Percentiles rank a stretch among this genome's conserved stretches.
Conservation (phyloP, 768 basidiomycete species). For the Pleurotus ostreatus region DNA sequence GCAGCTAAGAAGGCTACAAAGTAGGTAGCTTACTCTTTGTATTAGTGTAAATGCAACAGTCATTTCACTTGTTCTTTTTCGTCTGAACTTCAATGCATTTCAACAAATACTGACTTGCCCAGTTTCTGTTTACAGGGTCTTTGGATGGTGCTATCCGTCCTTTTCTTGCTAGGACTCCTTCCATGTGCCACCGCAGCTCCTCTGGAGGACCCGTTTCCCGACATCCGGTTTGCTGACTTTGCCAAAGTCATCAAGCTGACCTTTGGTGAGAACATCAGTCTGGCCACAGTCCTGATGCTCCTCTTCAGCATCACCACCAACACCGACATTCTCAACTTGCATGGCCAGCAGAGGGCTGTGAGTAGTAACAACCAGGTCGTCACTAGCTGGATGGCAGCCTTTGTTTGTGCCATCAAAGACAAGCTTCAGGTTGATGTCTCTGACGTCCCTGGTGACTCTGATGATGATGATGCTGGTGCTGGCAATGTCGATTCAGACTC, state of each 20-base stretch:
- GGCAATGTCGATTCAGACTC: background rate
- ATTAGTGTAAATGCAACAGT: too few species aligned
- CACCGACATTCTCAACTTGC: slow-evolving; percentile 2
- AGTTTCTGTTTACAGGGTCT: too few species aligned
- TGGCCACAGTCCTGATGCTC: slow-evolving; percentile 1
- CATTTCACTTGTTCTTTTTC: too few species aligned
- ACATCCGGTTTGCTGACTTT: slow-evolving; percentile 2
- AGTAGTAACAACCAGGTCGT: background rate
- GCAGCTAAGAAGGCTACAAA: too few species aligned
- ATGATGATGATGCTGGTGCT: background rate
- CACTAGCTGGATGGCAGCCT: background rate
- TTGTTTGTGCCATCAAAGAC: background rate
- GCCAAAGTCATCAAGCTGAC: background rate
- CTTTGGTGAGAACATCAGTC: background rate
- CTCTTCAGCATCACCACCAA: background rate
- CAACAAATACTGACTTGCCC: too few species aligned
- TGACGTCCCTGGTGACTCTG: background rate
- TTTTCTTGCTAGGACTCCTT: background rate
- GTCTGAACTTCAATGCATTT: too few species aligned
- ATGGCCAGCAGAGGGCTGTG: background rate
- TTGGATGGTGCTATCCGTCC: too few species aligned
- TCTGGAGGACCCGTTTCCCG: slow-evolving; percentile 1
- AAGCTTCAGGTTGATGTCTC: background rate
- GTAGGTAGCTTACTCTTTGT: too few species aligned
- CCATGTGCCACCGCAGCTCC: background rate